phyloP scores from a whole-genome alignment of 345 rosid species.

The Salix koriyanagi region DNA sequence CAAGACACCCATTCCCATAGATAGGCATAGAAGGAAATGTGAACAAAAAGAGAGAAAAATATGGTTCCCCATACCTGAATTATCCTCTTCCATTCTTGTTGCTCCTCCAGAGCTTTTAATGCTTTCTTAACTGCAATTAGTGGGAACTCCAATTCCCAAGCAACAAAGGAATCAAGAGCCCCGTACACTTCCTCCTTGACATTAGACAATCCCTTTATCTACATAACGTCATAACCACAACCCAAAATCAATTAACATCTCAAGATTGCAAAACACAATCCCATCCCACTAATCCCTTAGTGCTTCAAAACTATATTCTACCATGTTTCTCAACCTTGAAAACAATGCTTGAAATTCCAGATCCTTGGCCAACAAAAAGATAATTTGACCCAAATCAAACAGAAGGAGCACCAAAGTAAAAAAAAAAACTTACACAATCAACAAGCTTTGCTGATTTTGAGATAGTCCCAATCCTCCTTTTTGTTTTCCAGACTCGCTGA shows the following conservation, averaged over 20 bases:
- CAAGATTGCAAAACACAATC: slow-evolving; percentile 4
- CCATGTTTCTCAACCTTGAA: neutral
- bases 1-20: neutral
- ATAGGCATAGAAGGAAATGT: neutral
- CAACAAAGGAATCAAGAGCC: slow-evolving; percentile 86
- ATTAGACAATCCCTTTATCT: slow-evolving; percentile 72
- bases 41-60: neutral
- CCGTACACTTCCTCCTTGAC: slow-evolving; percentile 94
- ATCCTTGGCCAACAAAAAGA: neutral
- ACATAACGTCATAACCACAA: slow-evolving; percentile 3
- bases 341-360: neutral
- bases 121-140: slow-evolving; percentile 84
- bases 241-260: neutral
- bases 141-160: slow-evolving; percentile 96
- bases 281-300: neutral
- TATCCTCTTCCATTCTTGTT: slow-evolving; percentile 86
- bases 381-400: neutral
- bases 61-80: slow-evolving; percentile 51
- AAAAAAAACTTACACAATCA: slow-evolving; percentile 40
- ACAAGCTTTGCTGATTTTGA: slow-evolving; percentile 78
- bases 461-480: slow-evolving; percentile 63
- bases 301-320: neutral
- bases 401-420: no score
- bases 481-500: slow-evolving; percentile 90
- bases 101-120: slow-evolving; percentile 63